phyloP scores from a whole-genome alignment of 345 rosid species.

The Conringia planisiliqua region DNA sequence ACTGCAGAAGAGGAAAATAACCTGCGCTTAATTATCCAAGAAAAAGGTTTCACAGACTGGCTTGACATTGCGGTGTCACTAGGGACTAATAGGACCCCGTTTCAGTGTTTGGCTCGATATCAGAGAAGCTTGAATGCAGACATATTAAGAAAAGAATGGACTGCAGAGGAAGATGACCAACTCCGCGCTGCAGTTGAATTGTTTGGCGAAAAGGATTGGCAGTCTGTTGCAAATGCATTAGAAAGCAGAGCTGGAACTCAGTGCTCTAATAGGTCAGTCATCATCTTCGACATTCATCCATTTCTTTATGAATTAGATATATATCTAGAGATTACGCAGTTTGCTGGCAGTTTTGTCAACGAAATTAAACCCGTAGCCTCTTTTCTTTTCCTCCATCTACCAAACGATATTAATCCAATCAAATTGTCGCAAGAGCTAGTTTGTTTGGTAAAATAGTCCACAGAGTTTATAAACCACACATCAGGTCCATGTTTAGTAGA shows the following conservation, averaged over 20 bases:
- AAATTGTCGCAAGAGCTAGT: neutral
- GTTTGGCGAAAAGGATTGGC: conserved; percentile 82
- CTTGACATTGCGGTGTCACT: conserved; percentile 57
- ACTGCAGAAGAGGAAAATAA: conserved; percentile 65
- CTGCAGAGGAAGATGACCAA: conserved; percentile 75
- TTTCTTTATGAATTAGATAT: neutral
- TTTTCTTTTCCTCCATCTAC: neutral
- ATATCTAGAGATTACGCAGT: neutral
- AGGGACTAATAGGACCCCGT: conserved; percentile 85
- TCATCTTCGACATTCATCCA: conserved; percentile 1
- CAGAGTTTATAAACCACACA: conserved; percentile 1
- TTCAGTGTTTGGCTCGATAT: conserved; percentile 75
- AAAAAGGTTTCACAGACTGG: conserved; percentile 66
- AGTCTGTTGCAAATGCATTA: conserved; percentile 68
- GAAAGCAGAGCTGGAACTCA: conserved; percentile 79
- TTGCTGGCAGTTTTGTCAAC: neutral
- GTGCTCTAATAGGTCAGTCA: conserved; percentile 83
- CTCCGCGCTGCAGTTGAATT: conserved; percentile 69
- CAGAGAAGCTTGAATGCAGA: conserved; percentile 77
- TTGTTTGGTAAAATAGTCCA: conserved; percentile 1
- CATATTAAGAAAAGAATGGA: conserved; percentile 77
- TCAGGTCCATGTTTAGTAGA: conserved; percentile 13
- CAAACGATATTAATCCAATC: neutral
- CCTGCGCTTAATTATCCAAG: conserved; percentile 53
- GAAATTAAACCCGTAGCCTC: neutral